Evolutionary conservation across 495 filamentous ascomycete genomes (phyloP), one percentile per base, ranked within the genome.

Genomic region (Penicillium desertorum): DNA sequence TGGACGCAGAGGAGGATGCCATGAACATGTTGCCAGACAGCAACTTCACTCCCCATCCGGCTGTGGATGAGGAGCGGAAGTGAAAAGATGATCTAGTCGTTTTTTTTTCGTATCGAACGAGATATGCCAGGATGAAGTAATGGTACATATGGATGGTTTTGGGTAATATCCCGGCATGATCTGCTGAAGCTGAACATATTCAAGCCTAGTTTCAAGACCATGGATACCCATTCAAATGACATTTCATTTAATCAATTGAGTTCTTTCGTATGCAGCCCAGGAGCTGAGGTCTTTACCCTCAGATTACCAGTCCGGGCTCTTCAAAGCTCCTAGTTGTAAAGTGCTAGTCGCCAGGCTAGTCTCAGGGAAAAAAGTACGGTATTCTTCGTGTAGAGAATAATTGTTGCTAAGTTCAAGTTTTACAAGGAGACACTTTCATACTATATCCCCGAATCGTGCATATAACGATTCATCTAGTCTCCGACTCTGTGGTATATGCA

Each of bases 1-100:
- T 88, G 3, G 87, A 92, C 61, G 61, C 62, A 20, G 71, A 85
- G 62, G 88, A 91, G 60, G 88, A 90, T 62, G 55, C 68, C 29
- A 76, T 91, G 45, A 92, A 90, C 41, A 66, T 70, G 51, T 56
- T 75, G 20, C 63, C 66, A 1, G 44, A 67, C 27, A 71, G 67
- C 45, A 29, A 51, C 0, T 71, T 57, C 51, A 50, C 58, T 47
- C 62, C 62, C 1, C 39, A 36, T 12, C 25, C 12, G 45, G 52
- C 57, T 49, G 29, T 11, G 1, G 62, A 68, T 56, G 67, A 63
- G 56, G 67, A 68, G 55, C 47, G 46, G 7, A 49, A 46, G 47
- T 48, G 25, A 39, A 48, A 16, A 19, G 16, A 27, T 34, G 10
- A 32, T 29, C 16, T 25, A 25, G 7, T 29, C 27, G n/a, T 29